Base-by-base conservation (phyloP, 2,329 filamentous ascomycete genomes). In the Alternaria sp. region DNA sequence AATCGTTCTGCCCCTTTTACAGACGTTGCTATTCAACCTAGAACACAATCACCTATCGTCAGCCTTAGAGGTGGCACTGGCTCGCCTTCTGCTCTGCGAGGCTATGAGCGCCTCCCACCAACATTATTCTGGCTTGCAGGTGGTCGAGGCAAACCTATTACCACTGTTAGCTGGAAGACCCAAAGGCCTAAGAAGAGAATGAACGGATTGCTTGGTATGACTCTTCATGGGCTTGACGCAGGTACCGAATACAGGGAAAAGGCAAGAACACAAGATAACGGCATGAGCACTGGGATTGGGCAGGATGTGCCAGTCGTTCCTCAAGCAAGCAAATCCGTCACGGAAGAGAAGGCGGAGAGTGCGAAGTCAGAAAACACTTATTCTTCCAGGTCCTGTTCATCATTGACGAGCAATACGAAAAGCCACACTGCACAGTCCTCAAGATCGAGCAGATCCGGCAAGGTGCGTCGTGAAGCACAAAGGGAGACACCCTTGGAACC, bases 101-200 rank as follows among this genome's bases (percentile, higher is more conserved):
- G 66, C 27, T n/a, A 54, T 3, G 59, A 68, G 5, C 54, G 45
- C 1, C 38, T 74, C 3, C 72, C 71, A 4, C 40, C 59, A 16
- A 62, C 38, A 0, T 50, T 76, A 0, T 73, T 62, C 38, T 75
- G 64, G 57, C 66, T 78, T 1, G 72, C 73, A 3, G 75, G 75
- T 8, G 70, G 69, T 0, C 66, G 44, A 2, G 66, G 65, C 0
- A 53, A 55, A 9, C 51, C 68, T 1, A 53, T 70, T 0, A 68
- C 65, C 1, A 57, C 61, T 8, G 38, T 16, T 5, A 40, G 52
- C n/a, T 77, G 73, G 74, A 72, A 68, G n/a, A 58, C 38, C 12
- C 60, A 59, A 28, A 69, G 55, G 43, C 68, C 66, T 14, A 66
- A 67, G 59, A 66, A 66, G 20, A 65, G 72, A 7, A 70, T 70